A percentile compares a stretch with the other conserved stretches of the same genome.
Evolutionary conservation across 1,284 basidiomycete genomes (phyloP).

Genomic region (Pterulicium gracile): DNA sequence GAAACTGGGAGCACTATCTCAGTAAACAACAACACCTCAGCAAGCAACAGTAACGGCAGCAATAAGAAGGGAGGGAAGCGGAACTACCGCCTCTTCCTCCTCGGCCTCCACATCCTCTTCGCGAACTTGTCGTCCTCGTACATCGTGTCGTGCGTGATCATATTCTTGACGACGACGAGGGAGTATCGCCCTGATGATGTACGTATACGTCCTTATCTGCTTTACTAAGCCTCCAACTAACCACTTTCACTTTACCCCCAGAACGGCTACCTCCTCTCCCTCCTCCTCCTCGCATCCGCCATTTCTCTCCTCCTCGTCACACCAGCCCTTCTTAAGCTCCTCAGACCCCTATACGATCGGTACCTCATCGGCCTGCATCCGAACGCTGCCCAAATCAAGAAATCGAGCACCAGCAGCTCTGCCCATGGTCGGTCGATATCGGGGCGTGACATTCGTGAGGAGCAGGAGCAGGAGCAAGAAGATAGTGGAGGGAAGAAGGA

Average conservation of each 20-base stretch:
- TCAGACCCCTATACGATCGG: neutral
- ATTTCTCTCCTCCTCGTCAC: neutral
- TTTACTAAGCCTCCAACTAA: neutral
- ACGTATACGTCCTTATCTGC: neutral
- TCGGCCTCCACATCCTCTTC: neutral
- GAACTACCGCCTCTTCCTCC: neutral
- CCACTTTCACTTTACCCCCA: neutral
- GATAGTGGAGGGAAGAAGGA: neutral
- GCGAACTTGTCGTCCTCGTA: neutral
- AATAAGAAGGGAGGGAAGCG: neutral
- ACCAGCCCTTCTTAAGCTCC: neutral
- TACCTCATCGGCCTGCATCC: neutral
- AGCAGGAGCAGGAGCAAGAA: neutral
- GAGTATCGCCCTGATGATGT: neutral
- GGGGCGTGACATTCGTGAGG: too few relatives aligned
- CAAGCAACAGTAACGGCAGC: too few relatives aligned
- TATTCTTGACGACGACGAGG: neutral
- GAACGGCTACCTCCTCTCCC: neutral
- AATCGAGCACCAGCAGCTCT: too few relatives aligned
- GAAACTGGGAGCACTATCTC: too few relatives aligned
- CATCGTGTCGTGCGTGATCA: neutral
- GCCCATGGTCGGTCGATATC: too few relatives aligned
- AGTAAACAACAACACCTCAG: too few relatives aligned
- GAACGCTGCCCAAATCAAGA: too few relatives aligned
- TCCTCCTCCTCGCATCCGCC: neutral